A percentile compares a stretch with the other conserved stretches of the same genome.
Conservation (phyloP, 129 eudicot genomes). For the Centaurea solstitialis region DNA sequence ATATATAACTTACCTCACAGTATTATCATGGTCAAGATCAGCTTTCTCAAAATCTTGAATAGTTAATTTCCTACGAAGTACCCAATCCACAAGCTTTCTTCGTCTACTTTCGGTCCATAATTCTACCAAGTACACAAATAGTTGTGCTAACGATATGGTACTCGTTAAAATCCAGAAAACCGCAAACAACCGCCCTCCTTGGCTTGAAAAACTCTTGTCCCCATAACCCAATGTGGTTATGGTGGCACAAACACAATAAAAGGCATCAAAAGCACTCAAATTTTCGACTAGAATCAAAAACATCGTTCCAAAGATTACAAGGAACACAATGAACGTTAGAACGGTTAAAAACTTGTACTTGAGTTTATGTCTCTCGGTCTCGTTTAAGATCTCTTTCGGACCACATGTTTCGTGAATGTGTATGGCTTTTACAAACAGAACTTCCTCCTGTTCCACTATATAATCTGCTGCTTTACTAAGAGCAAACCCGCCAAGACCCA, state of each 20-base stretch:
- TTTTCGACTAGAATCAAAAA: conserved; percentile 49
- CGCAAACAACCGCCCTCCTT: conserved; percentile 68
- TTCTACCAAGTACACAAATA: conserved; percentile 61
- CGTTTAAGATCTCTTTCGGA: conserved; percentile 45
- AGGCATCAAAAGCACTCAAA: conserved; percentile 57
- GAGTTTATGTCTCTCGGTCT: conserved; percentile 46
- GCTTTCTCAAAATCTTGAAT: conserved; percentile 69
- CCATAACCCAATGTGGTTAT: conserved; percentile 83
- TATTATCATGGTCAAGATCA: conserved; percentile 72
- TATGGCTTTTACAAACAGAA: conserved; percentile 56
- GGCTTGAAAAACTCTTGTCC: conserved; percentile 71
- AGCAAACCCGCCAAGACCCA: conserved; percentile 69
- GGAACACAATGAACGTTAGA: conserved; percentile 40
- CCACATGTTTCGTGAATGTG: conserved; percentile 43
- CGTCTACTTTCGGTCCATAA: conserved; percentile 64
- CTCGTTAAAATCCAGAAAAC: conserved; percentile 68
- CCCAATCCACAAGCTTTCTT: conserved; percentile 64
- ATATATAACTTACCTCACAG: conserved; percentile 48
- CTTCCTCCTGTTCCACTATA: conserved; percentile 68
- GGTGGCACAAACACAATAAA: conserved; percentile 78
- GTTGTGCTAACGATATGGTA: conserved; percentile 69
- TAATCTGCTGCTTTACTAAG: conserved; percentile 79
- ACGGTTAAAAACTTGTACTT: conserved; percentile 54
- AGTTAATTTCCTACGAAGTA: conserved; percentile 58
- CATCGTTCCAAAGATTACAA: conserved; percentile 42